A percentile compares a stretch with the other conserved stretches of the same genome.
phyloP scores from a whole-genome alignment of 768 basidiomycete species.

The Boletus subparvulus region DNA sequence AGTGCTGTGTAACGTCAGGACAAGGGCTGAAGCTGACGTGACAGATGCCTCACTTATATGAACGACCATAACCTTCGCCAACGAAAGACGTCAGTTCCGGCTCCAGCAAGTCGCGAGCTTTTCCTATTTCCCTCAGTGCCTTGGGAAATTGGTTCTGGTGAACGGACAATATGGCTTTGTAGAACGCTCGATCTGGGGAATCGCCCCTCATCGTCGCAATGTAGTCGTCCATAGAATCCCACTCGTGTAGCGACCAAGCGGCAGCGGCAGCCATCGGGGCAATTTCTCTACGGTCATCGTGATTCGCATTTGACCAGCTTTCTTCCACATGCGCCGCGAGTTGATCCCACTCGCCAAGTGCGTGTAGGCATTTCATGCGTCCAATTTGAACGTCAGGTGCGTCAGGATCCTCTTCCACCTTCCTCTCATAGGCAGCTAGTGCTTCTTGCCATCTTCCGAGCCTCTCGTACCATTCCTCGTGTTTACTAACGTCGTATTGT shows the following conservation, averaged over 20 bases:
- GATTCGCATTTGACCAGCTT: constrained; percentile 78
- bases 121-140: constrained; percentile 85
- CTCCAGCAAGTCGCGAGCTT: constrained; percentile 89
- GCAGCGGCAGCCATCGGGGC: constrained; percentile 97
- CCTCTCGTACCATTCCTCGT: constrained; percentile 98
- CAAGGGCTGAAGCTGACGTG: constrained; percentile 1
- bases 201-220: constrained; percentile 91
- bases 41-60: constrained; percentile 76
- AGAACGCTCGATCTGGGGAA: constrained; percentile 93
- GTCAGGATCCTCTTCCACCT: constrained; percentile 70
- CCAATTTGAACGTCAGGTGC: constrained; percentile 81
- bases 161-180: constrained; percentile 91
- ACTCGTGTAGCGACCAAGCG: constrained; percentile 94
- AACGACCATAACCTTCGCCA: constrained; percentile 94
- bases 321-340: constrained; percentile 84
- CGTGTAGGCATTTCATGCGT: constrained; percentile 93
- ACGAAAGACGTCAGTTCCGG: constrained; percentile 89
- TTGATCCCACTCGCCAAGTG: constrained; percentile 96
- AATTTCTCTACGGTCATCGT: constrained; percentile 86
- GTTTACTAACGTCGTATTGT: constrained; percentile 86
- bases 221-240: constrained; percentile 98
- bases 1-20: constrained; percentile 50
- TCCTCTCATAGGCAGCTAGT: constrained; percentile 78
- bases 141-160: constrained; percentile 96
- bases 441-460: constrained; percentile 97